Conservation (phyloP, 805 yeast species). For the Yueomyces sinensis region DNA sequence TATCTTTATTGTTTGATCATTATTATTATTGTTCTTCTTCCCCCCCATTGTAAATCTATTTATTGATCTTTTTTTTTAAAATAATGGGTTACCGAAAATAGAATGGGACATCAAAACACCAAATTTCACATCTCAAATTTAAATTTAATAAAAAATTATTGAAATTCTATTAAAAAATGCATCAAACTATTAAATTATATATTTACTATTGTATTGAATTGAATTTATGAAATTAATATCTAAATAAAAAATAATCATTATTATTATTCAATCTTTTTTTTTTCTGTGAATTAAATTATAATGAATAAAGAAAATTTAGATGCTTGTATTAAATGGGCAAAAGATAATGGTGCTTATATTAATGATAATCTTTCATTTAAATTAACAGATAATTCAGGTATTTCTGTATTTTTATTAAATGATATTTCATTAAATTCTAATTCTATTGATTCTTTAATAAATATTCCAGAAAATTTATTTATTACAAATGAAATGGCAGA, state of each 20-base stretch:
- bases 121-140: no score
- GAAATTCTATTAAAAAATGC: neutral
- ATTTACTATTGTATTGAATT: neutral
- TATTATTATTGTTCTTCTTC: no score
- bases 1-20: no score
- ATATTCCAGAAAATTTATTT: slow-evolving; percentile 27
- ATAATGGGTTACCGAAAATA: no score
- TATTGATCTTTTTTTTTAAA: no score
- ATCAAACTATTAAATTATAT: neutral
- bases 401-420: slow-evolving; percentile 19
- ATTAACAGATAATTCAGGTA: slow-evolving; percentile 21
- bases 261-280: neutral
- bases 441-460: slow-evolving; percentile 23
- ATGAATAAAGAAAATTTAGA: slow-evolving; percentile 5
- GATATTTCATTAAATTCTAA: slow-evolving; percentile 2
- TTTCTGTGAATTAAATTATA: neutral
- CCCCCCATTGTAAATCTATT: no score
- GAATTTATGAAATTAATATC: no score
- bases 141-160: no score
- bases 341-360: slow-evolving; percentile 26
- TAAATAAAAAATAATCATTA: neutral
- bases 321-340: slow-evolving; percentile 26
- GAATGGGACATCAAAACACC: no score
- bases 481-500: slow-evolving; percentile 27
- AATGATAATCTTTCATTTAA: slow-evolving; percentile 25